Evolutionary conservation across 768 basidiomycete genomes (phyloP), one percentile per base, ranked within the genome.

Genomic region (Hebeloma cylindrosporum): DNA sequence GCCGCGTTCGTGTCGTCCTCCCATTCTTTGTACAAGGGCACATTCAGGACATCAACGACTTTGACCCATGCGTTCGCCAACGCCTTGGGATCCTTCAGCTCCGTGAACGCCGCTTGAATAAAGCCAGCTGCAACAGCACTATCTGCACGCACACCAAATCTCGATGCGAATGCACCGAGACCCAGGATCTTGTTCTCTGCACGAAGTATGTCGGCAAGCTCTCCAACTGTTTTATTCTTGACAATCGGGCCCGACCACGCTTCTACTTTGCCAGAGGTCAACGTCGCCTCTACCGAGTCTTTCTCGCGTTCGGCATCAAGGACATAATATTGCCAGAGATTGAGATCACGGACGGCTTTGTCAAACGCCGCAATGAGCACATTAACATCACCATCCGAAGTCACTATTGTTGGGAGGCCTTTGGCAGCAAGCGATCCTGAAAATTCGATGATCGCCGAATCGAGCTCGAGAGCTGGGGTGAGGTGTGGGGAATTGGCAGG

Each of bases 291-390:
- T 48, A 92, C 74, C 2, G 73, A 69, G 10, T 69, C 71, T 52
- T 76, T 80, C 63, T 94, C 89, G 18, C 72, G 65, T 28, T 70
- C 68, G 8, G 81, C 74, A 58, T 97, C 85, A 38, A 98, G 72
- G 14, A 94, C 87, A 62, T 98, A 99, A 70, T 85, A 99, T 58
- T 98, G 87, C 91, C 92, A 99, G 16, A 98, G 65, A 18, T 89
- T 74, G 39, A 86, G 80, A 2, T 67, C 70, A 47, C 85, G 78
- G 50, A 93, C 56, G 20, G 77, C 71, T 7, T 73, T 63, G 30
- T 75, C 61, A 51, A 98, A 81, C 17, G 83, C 85, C 14, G 61
- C 56, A 33, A 88, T 72, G 48, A 99, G 72, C 3, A 60, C 58
- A 41, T 83, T 73, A 43, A 99, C 64, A 59, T 99, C 95, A 30